These are phyloP conservation scores for Dendrothele bispora DNA, from an alignment of 768 basidiomycete species.

Conservation along the genomic window DNA sequence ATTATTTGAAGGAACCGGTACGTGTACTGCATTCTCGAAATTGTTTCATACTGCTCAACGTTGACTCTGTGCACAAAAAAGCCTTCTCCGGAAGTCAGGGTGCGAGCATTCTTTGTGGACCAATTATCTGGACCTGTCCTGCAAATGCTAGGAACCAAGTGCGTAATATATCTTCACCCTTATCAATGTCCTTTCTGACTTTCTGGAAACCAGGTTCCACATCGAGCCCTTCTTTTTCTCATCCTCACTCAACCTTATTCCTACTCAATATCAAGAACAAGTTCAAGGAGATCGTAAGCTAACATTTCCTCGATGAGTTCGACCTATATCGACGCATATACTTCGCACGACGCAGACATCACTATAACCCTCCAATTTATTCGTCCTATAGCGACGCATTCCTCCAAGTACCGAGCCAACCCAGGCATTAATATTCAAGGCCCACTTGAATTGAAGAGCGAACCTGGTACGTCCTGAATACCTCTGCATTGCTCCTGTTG, in stretches of 20 bases:
- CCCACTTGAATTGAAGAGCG: slow-evolving; percentile 18
- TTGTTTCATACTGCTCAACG: not conserved
- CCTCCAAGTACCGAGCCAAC: slow-evolving; percentile 19
- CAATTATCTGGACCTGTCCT: slow-evolving; percentile 29
- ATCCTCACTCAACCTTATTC: slow-evolving; percentile 41
- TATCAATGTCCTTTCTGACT: not conserved
- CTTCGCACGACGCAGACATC: slow-evolving; percentile 34
- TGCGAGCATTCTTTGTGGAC: slow-evolving; percentile 38
- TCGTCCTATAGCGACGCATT: slow-evolving; percentile 1
- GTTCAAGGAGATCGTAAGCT: slow-evolving; percentile 38
- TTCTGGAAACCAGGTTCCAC: slow-evolving; percentile 32
- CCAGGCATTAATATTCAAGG: slow-evolving; percentile 37
- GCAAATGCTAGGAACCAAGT: slow-evolving; percentile 37
- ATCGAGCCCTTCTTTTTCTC: slow-evolving; percentile 47
- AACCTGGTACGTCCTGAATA: not conserved
- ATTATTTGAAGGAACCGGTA: slow-evolving; percentile 24
- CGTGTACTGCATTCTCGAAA: slow-evolving; percentile 6
- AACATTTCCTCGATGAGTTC: too few relatives aligned
- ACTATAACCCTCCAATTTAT: slow-evolving; percentile 42
- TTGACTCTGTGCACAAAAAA: slow-evolving; percentile 10
- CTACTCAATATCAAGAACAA: slow-evolving; percentile 41
- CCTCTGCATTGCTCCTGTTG: too few relatives aligned
- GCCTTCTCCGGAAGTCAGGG: slow-evolving; percentile 22
- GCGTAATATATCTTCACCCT: slow-evolving; percentile 1
- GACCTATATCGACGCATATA: too few relatives aligned